These are phyloP conservation scores for Fusarium camptoceras DNA, from an alignment of 2,329 filamentous ascomycete genomes.

Conservation along the genomic window DNA sequence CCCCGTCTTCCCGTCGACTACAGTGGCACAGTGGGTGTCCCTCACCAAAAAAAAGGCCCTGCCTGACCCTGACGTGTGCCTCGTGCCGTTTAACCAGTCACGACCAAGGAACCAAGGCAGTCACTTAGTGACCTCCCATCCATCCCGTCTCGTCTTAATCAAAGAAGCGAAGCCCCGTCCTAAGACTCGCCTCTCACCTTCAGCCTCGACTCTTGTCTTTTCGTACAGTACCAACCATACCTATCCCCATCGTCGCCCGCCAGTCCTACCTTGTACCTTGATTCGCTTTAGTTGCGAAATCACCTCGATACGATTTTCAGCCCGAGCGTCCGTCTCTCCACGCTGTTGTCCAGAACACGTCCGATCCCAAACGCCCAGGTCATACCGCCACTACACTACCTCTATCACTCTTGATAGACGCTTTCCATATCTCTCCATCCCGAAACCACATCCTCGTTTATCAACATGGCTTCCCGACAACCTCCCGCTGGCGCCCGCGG, in stretches of 20 bases:
- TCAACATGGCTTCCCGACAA: constrained; percentile 86
- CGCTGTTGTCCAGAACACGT: constrained; percentile 45
- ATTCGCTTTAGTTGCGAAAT: constrained; percentile 22
- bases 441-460: constrained; percentile 43
- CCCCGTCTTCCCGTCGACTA: constrained; percentile 33
- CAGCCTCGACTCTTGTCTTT: constrained; percentile 38
- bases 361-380: constrained; percentile 41
- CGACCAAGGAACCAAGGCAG: constrained; percentile 40
- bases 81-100: constrained; percentile 41
- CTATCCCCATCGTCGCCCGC: constrained; percentile 16
- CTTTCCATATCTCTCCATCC: constrained; percentile 35
- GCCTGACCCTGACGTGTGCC: constrained; percentile 45
- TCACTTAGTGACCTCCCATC: constrained; percentile 39
- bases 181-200: constrained; percentile 40
- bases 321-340: constrained; percentile 36
- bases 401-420: constrained; percentile 25
- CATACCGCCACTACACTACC: constrained; percentile 42
- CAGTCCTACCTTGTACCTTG: constrained; percentile 19
- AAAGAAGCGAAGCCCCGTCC: constrained; percentile 40
- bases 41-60: constrained; percentile 38
- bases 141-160: constrained; percentile 38
- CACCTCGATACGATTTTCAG: constrained; percentile 27
- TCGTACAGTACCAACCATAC: constrained; percentile 9
- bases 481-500: constrained; percentile 70
- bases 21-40: constrained; percentile 35